Evolutionary conservation across 2,329 filamentous ascomycete genomes (phyloP), one percentile per base, ranked within the genome.

Genomic region (Emergomyces pasteurianus): DNA sequence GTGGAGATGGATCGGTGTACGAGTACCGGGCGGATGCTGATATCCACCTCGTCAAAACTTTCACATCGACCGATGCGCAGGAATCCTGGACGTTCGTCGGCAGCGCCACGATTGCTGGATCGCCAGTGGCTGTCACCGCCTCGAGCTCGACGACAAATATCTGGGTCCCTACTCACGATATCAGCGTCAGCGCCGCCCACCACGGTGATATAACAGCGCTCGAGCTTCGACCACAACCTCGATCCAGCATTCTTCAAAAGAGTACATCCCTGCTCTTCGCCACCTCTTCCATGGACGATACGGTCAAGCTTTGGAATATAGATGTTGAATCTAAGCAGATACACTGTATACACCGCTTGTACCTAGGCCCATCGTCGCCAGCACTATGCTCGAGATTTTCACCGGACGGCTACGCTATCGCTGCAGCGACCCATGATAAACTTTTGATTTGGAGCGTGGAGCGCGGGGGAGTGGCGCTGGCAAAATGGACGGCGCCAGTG

Each of bases 381-480:
- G 71, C 76, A 54, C 71, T 79, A 50, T 70, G 73, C 2, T 67
- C 75, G 55, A 69, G 72, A 38, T 79, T 79, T 64, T 78, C 78
- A 6, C 75, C 77, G 0, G 77, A 80, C 63, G 77, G 78, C 12
- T 78, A 75, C 60, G 75, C 75, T 38, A 66, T 80, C 40, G 73
- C 75, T 42, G 78, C 75, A 50, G 77, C 75, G 26, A 76, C 74
- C 63, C 73, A 74, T 55, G 73, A 77, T 58, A 70, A 67, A 56
- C 65, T 79, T 28, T 74, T 74, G 23, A 77, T 80, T 31, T 80
- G 78, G 78, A 78, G 77, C 63, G 73, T 71, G 42, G 76, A 78
- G 57, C 71, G 76, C n/a, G 73, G 72, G 4, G 74, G 76, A 46
- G 70, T 72, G 40, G 72, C 74, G 10, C 71, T 78, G 67, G 76